Base-by-base conservation (phyloP, 495 filamentous ascomycete species). In the Corynascus novoguineensis region DNA sequence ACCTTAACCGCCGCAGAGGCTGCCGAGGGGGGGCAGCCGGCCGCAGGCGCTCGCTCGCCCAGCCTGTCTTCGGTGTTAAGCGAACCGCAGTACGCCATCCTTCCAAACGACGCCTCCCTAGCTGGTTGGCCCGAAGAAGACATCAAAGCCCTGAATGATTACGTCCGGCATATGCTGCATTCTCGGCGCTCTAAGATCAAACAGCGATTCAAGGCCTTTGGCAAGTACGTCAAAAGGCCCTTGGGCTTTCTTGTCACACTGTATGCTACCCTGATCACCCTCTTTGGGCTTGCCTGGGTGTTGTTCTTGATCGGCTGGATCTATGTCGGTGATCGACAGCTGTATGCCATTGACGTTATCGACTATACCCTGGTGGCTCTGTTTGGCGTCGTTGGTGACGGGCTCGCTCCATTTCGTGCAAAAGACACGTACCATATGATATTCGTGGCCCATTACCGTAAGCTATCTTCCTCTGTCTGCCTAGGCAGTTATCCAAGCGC, bases 241-340 rank as follows among this genome's bases (percentile, higher is more conserved):
- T 75, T 92, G 28, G 88, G 88, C 6, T 85, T 89, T 59, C 73
- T 89, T 25, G 83, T 92, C 24, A 89, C 86, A 6, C 67, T 91
- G 10, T 92, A 92, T 62, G 87, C 86, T n/a, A 84, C 82, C 9
- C 72, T 90, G 12, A 89, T 92, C 57, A 92, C 88, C 0, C 74
- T 89, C 7, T 92, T 90, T 55, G 88, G 88, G 58, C 76, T 88
- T 45, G 86, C 85, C 1, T 92, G 88, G 88, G 88, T 92, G 0
- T 78, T 92, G 31, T 90, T 90, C 72, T 70, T 92, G 45, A 92
- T 92, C 61, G 88, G 86, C 40, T 92, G 88, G 88, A 89, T 92
- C 64, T 88, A 89, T 57, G 84, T 90, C n/a, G 87, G 85, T 29
- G 81, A 81, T 25, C 73, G 75, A 56, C 83, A 90, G 68, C 64